Conservation (phyloP, 495 filamentous ascomycete species). For the Hypoxylon cercidicola region DNA sequence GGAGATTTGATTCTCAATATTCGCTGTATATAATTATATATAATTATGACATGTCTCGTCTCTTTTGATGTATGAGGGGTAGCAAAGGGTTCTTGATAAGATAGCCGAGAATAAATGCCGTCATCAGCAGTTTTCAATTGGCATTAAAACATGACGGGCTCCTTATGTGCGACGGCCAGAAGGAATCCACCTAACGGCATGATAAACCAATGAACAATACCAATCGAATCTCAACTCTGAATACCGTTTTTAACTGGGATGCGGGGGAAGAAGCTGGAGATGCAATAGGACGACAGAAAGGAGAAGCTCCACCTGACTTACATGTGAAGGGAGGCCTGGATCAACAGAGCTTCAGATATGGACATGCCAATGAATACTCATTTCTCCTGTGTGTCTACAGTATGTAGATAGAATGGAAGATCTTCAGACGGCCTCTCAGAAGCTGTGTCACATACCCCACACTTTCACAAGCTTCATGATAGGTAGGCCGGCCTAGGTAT, state of each 20-base stretch:
- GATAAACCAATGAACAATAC: conserved; percentile 11
- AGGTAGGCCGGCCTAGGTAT: conserved; percentile 21
- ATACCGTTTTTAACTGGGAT: conserved; percentile 34
- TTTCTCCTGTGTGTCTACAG: neutral
- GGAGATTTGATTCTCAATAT: too few species aligned
- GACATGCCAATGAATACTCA: neutral
- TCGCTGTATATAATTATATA: too few species aligned
- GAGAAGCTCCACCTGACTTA: conserved; percentile 27
- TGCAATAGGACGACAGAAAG: conserved; percentile 17
- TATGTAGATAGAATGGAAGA: conserved; percentile 7
- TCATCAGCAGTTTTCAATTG: conserved; percentile 31
- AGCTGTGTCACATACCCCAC: conserved; percentile 40
- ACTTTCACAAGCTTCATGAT: conserved; percentile 48
- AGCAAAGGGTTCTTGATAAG: conserved; percentile 18
- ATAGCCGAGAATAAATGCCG: conserved; percentile 27
- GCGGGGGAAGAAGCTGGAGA: conserved; percentile 41
- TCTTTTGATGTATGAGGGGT: neutral
- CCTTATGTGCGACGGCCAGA: conserved; percentile 39
- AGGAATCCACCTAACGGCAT: conserved; percentile 21
- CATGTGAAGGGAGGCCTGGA: conserved; percentile 29
- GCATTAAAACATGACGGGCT: conserved; percentile 31
- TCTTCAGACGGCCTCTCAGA: conserved; percentile 5
- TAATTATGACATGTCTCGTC: too few species aligned
- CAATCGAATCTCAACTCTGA: neutral
- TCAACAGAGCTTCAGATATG: conserved; percentile 14